A percentile compares a stretch with the other conserved stretches of the same genome.
Evolutionary conservation across 768 basidiomycete genomes (phyloP).

Genomic region (Termitomyces sp.): DNA sequence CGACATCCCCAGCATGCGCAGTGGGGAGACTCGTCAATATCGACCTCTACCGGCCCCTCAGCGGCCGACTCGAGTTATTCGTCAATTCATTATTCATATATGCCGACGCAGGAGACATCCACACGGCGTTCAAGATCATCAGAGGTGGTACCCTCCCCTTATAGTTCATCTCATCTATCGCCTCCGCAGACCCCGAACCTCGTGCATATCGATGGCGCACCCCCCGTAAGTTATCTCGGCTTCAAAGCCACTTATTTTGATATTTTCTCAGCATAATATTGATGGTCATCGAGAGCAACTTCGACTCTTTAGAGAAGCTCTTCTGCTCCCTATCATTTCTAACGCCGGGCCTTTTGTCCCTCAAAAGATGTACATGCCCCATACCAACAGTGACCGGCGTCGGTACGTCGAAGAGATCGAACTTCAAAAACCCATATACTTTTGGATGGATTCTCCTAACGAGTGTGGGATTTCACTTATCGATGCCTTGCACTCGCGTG

Average conservation of each 20-base stretch:
- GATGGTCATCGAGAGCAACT: conserved; percentile 42
- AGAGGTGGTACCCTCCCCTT: conserved; percentile 1
- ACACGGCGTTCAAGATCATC: conserved; percentile 8
- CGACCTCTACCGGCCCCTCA: not conserved
- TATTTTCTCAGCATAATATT: conserved; percentile 16
- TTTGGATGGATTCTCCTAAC: conserved; percentile 44
- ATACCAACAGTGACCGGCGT: conserved; percentile 70
- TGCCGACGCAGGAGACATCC: conserved; percentile 1
- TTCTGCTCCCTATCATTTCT: conserved; percentile 27
- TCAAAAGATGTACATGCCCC: conserved; percentile 68
- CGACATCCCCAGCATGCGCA: conserved; percentile 2
- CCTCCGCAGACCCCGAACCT: conserved; percentile 6
- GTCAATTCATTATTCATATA: not conserved
- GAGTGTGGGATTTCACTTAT: conserved; percentile 58
- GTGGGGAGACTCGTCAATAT: not conserved
- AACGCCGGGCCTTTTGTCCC: conserved; percentile 52
- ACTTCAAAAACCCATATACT: conserved; percentile 61
- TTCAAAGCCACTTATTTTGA: not conserved
- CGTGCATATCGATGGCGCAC: not conserved
- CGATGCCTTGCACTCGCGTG: conserved; percentile 60
- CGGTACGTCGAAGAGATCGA: conserved; percentile 71
- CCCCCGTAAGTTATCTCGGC: not conserved
- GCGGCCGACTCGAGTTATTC: conserved; percentile 7
- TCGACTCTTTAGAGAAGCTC: conserved; percentile 37
- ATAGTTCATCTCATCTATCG: conserved; percentile 5